Evolutionary conservation across 257 asterid species (phyloP), one percentile per base, ranked within the genome.

Genomic region (Nicotiana knightiana): DNA sequence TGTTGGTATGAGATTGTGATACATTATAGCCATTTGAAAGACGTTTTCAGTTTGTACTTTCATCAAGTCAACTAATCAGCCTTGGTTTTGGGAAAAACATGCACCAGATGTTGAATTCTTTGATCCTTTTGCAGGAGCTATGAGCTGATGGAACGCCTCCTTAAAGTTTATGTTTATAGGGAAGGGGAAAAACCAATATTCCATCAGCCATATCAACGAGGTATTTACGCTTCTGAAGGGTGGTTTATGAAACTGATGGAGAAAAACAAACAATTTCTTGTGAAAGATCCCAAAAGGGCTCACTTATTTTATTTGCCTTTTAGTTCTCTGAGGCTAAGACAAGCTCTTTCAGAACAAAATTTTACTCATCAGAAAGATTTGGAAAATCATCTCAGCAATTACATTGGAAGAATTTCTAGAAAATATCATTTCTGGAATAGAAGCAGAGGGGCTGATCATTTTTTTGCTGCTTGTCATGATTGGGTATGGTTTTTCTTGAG

Each of bases 161-260:
- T 91, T 39, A 91, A 85, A 82, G 90, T 91, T 16, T 91, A 90
- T 85, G 79, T 91, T 26, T 91, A 91, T 78, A 85, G 83, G 76
- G 95, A 91, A 79, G 95, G 95, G 64, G 88, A 85, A 80, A 90
- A 90, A 80, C 95, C 95, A 28, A 82, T 87, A 81, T 91, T 90
- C 71, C 95, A 91, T 89, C 85, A 76, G 67, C 90, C 95, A 57
- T 76, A 84, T 58, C 67, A 87, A 82, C 83, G 89, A 62, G 93
- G 92, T 53, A 87, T 91, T 43, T 91, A 91, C 61, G 92, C 95
- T 68, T 89, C 95, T 76, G 95, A 91, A 86, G 95, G 95, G 83
- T 91, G 95, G 93, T 91, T 91, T 86, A 83, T 91, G 95, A 90
- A 91, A 82, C 85, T 84, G 82, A 84, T 91, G 86, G 90, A 89